Conservation (phyloP, 2,329 filamentous ascomycete species). For the Bipolaris bicolor region DNA sequence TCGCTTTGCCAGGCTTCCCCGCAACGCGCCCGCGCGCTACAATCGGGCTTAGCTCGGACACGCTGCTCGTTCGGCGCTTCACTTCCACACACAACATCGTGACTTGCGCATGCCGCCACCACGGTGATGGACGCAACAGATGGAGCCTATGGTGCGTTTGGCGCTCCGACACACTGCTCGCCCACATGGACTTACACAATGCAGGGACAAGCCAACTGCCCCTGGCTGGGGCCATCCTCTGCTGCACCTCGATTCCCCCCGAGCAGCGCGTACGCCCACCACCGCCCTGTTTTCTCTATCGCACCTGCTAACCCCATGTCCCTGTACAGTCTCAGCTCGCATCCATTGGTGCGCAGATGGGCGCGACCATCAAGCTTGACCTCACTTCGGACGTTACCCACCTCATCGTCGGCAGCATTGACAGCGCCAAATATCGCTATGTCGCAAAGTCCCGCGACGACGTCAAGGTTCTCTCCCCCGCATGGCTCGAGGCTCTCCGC, state of each 20-base stretch:
- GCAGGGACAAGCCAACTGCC: constrained; percentile 46
- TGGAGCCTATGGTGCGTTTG: constrained; percentile 37
- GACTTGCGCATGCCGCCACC: constrained; percentile 24
- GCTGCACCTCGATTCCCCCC: constrained; percentile 83
- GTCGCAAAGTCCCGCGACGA: constrained; percentile 89
- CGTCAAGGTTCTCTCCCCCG: constrained; percentile 79
- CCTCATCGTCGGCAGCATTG: constrained; percentile 85
- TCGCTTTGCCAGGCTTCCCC: constrained; percentile 17
- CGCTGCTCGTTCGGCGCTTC: constrained; percentile 16
- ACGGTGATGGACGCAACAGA: constrained; percentile 32
- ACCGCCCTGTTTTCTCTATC: neutral
- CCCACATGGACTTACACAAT: constrained; percentile 15
- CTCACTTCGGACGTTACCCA: constrained; percentile 96
- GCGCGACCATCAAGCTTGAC: constrained; percentile 85
- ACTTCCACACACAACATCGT: constrained; percentile 21
- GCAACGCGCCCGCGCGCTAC: constrained; percentile 21
- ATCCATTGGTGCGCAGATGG: constrained; percentile 75
- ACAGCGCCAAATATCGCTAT: constrained; percentile 94
- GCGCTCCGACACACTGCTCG: too few species aligned
- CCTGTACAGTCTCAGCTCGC: constrained; percentile 60
- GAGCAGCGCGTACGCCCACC: constrained; percentile 70
- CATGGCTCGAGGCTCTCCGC: constrained; percentile 83
- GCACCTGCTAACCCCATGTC: constrained; percentile 10
- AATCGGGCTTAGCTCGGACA: constrained; percentile 18
- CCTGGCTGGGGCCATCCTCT: constrained; percentile 71